Evolutionary conservation across 2,329 filamentous ascomycete species (phyloP), one percentile per base, ranked within the genome.

Genomic region (Magnaporthiopsis poae): DNA sequence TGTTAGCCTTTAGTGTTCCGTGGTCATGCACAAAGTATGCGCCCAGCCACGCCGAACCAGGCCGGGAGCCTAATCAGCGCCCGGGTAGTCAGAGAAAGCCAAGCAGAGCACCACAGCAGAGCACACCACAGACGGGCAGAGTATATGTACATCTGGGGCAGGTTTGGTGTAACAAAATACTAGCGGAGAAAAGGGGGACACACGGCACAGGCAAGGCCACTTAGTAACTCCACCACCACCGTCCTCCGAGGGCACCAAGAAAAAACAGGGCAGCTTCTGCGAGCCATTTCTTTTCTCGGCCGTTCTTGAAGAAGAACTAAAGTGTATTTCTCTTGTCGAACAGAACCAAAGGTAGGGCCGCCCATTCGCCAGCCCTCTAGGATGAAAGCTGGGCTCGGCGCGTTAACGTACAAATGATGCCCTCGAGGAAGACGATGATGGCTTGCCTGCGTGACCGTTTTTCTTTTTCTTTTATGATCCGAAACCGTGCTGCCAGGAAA

Each of bases 351-450:
- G 39, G 27, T 27, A 27, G 27, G 27, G 39, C 46, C 27, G 39
- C 33, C 63, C 15, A 33, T 27, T 33, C 31, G n/a, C 46, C 63
- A 21, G 46, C 46, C 46, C 46, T 56, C n/a, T 9, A 56, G 60
- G 56, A 65, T 21, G 59, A 33, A 65, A 67, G 65, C 68, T 68
- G 67, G 74, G 75, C 72, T 71, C 75, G 77, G 66, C 73, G 74
- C 77, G 80, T 87, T 88, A 88, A 88, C 85, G 82, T 88, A 88
- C 86, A 88, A 86, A 78, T 78, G 74, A 73, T 72, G 76, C 74
- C 74, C 75, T 79, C 78, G 80, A 83, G 81, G 85, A 88, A 86
- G 86, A 88, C 84, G 86, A 88, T 86, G 85, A 86, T 86, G 83
- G 85, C 84, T 84, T 86, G 85, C 84, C 84, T 85, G 82, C 80